Base-by-base conservation (phyloP, 192 early-diverging fungal species). In the Linnemannia hyalina region DNA sequence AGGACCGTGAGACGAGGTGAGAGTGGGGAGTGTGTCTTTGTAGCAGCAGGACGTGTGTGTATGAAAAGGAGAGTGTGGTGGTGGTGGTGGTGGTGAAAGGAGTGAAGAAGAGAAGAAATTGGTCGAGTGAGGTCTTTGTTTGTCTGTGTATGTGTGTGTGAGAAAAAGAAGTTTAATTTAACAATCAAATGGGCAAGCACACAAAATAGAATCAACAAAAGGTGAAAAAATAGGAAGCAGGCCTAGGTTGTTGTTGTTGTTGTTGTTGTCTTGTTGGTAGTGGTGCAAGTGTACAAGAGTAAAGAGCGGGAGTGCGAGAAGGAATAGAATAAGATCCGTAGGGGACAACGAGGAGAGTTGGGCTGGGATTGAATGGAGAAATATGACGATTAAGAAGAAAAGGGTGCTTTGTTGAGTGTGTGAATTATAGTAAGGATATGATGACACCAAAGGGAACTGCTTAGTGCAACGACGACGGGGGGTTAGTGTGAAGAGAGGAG, bases 91-190 rank as follows among this genome's bases (percentile, higher is more conserved):
- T n/a, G n/a, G n/a, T n/a, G n/a, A n/a, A n/a, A 8, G n/a, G 44
- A 46, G 44, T 41, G 44, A 49, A 29, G 72, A n/a, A 52, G 72
- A 49, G 15, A 9, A 18, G 71, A 35, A 42, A 47, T 23, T 40
- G 20, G 72, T 13, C 44, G 72, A 73, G 29, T 29, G 29, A 22
- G 38, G 41, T 4, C 35, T 35, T 35, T 35, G 35, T 35, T 35
- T 15, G 15, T 18, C 13, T 13, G 9, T 22, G 35, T 32, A 1
- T 70, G 40, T 38, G 40, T 38, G 40, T 32, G 38, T 41, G 69
- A n/a, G 69, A 70, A 70, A 41, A 42, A 70, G 32, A 36, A 70
- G 69, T 8, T 41, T 38, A 38, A 70, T 36, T 70, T 38, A 70
- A 70, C 16, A 18, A 3, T 0, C 38, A 22, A 32, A 70, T 42